Conservation (phyloP, 768 basidiomycete species). For the Suillus americanus region DNA sequence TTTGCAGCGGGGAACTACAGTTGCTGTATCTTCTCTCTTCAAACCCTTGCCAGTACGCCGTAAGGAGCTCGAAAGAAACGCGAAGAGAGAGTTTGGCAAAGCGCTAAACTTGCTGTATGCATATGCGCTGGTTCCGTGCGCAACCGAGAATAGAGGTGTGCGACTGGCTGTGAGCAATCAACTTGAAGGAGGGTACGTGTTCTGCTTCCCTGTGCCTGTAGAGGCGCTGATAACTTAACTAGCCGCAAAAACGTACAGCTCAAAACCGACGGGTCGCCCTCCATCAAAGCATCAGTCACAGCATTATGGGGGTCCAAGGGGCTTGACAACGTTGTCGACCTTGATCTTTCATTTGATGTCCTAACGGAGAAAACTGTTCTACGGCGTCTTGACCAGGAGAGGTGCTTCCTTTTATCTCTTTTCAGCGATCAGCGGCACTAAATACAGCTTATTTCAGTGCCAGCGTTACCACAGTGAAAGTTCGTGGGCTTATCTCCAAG, state of each 20-base stretch:
- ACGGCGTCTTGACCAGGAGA: slow-evolving; percentile 22
- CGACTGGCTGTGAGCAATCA: slow-evolving; percentile 74
- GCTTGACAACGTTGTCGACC: slow-evolving; percentile 70
- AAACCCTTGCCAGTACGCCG: slow-evolving; percentile 82
- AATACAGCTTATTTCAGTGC: slow-evolving; percentile 14
- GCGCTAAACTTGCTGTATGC: slow-evolving; percentile 79
- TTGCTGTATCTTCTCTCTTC: slow-evolving; percentile 72
- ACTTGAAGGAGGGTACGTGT: slow-evolving; percentile 64
- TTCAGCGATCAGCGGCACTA: neutral
- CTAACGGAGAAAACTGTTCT: slow-evolving; percentile 51
- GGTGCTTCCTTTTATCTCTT: slow-evolving; percentile 16
- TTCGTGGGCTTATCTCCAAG: slow-evolving; percentile 83
- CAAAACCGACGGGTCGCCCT: slow-evolving; percentile 66
- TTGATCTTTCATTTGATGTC: slow-evolving; percentile 70
- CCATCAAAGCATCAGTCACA: slow-evolving; percentile 61
- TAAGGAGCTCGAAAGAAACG: slow-evolving; percentile 87
- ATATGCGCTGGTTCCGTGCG: slow-evolving; percentile 86
- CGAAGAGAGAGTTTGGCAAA: slow-evolving; percentile 87
- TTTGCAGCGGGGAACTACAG: slow-evolving; percentile 83
- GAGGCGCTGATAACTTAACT: slow-evolving; percentile 9
- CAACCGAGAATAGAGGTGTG: slow-evolving; percentile 55
- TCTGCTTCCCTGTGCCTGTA: neutral
- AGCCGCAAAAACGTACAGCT: slow-evolving; percentile 71
- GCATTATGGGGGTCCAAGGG: slow-evolving; percentile 86
- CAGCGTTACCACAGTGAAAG: slow-evolving; percentile 42